Evolutionary conservation across 148 eudicot species (phyloP).

Genomic region (Dianthus caryophyllus): DNA sequence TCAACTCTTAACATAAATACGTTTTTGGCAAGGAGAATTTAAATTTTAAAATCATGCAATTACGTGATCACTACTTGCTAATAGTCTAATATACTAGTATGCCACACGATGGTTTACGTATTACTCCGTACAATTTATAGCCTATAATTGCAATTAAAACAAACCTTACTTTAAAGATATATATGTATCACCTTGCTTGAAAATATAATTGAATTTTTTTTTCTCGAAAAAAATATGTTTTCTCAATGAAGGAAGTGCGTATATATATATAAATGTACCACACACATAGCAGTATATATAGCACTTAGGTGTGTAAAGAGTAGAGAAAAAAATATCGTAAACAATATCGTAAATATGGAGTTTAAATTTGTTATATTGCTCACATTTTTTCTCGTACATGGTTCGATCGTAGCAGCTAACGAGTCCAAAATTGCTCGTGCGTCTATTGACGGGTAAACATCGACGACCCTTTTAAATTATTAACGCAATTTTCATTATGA

Average conservation of each 20-base stretch:
- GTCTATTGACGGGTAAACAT: constrained; percentile 14
- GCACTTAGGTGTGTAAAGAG: not conserved
- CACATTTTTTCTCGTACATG: not conserved
- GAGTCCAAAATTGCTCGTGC: constrained; percentile 13
- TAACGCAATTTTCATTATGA: too few relatives aligned
- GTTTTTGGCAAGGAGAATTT: too few relatives aligned
- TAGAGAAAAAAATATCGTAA: constrained; percentile 7
- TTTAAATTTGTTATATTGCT: constrained; percentile 18
- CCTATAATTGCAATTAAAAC: not conserved
- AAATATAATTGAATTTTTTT: not conserved
- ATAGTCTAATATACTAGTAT: too few relatives aligned
- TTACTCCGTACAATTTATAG: not conserved
- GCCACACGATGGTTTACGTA: too few relatives aligned
- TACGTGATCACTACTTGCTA: too few relatives aligned
- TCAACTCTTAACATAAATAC: too few relatives aligned
- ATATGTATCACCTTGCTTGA: not conserved
- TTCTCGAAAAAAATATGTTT: too few relatives aligned
- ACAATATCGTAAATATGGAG: not conserved
- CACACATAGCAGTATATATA: too few relatives aligned
- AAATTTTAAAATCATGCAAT: too few relatives aligned
- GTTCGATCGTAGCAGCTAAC: constrained; percentile 6
- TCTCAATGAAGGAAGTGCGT: not conserved
- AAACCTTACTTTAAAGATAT: constrained; percentile 25
- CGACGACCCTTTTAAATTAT: not conserved
- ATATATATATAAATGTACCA: not conserved